phyloP scores from a whole-genome alignment of 495 filamentous ascomycete genomes.

The Paragyromitra xinjiangensis region DNA sequence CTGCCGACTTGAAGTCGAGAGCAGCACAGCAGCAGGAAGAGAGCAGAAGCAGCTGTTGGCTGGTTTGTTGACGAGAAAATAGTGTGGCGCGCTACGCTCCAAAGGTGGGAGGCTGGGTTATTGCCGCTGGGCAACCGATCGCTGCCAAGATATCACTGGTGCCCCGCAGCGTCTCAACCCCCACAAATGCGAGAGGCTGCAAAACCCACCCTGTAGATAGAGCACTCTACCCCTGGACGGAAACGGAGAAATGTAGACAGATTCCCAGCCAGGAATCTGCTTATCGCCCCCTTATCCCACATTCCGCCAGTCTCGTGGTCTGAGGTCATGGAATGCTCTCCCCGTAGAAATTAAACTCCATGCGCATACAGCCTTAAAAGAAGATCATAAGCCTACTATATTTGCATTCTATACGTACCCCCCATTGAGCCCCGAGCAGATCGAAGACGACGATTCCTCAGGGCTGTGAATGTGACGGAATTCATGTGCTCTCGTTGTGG shows the following conservation, averaged over 20 bases:
- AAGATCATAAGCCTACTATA: conserved; percentile 20
- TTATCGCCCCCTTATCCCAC: conserved; percentile 31
- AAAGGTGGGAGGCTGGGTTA: conserved; percentile 52
- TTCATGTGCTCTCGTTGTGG: not conserved
- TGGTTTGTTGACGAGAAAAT: conserved; percentile 48
- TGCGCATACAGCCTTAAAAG: conserved; percentile 16
- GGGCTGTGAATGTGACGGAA: conserved; percentile 10
- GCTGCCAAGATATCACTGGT: conserved; percentile 26
- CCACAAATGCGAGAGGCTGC: conserved; percentile 32
- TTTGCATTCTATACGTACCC: not conserved
- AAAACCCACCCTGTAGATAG: conserved; percentile 7
- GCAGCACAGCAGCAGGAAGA: conserved; percentile 22
- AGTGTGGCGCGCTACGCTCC: conserved; percentile 46
- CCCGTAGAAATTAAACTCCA: conserved; percentile 14
- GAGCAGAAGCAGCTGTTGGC: conserved; percentile 22
- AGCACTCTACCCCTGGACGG: conserved; percentile 25
- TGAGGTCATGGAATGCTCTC: not conserved
- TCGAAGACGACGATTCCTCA: not conserved
- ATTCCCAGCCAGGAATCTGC: conserved; percentile 20
- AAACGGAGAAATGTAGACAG: conserved; percentile 49
- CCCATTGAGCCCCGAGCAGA: not conserved
- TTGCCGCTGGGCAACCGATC: conserved; percentile 39
- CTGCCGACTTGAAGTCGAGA: conserved; percentile 31
- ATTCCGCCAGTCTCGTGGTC: not conserved
- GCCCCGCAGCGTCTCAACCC: conserved; percentile 5